Evolutionary conservation across 257 asterid genomes (phyloP).

Genomic region (Echium plantagineum): DNA sequence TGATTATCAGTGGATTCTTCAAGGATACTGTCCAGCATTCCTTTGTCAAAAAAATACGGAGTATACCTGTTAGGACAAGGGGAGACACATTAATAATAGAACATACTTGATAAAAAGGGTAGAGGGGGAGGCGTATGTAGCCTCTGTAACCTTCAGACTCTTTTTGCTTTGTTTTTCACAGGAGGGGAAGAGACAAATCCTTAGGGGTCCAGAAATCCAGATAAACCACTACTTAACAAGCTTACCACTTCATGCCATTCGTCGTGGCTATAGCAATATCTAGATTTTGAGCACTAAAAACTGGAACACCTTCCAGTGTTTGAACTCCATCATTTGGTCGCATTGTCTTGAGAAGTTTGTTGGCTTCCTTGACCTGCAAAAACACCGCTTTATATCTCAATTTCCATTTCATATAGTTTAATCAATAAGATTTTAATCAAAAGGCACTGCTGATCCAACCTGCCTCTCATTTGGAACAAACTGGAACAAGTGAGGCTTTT

Average conservation of each 20-base stretch:
- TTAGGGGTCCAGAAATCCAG: neutral
- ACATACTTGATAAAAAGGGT: neutral
- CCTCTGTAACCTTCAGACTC: neutral
- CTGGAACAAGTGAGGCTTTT: conserved; percentile 79
- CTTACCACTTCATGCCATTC: conserved; percentile 84
- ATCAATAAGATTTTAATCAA: neutral
- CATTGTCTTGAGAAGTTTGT: conserved; percentile 61
- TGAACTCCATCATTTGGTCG: conserved; percentile 36
- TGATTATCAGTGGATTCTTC: conserved; percentile 90
- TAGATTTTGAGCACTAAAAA: conserved; percentile 83
- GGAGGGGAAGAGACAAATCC: neutral
- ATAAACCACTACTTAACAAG: neutral
- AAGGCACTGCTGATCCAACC: conserved; percentile 30
- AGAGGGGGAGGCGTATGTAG: neutral
- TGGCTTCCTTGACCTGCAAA: conserved; percentile 86
- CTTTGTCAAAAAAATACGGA: conserved; percentile 88
- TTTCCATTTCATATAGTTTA: neutral
- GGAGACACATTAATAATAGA: neutral
- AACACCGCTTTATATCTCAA: conserved; percentile 1
- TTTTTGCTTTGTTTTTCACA: too few species aligned
- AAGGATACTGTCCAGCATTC: conserved; percentile 74
- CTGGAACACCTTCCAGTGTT: conserved; percentile 90
- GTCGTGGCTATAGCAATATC: conserved; percentile 87
- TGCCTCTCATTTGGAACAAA: conserved; percentile 90
- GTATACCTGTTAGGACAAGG: conserved; percentile 52